A percentile compares a stretch with the other conserved stretches of the same genome.
Evolutionary conservation across 2,329 filamentous ascomycete species (phyloP).

Genomic region (Colletotrichum simmondsii): DNA sequence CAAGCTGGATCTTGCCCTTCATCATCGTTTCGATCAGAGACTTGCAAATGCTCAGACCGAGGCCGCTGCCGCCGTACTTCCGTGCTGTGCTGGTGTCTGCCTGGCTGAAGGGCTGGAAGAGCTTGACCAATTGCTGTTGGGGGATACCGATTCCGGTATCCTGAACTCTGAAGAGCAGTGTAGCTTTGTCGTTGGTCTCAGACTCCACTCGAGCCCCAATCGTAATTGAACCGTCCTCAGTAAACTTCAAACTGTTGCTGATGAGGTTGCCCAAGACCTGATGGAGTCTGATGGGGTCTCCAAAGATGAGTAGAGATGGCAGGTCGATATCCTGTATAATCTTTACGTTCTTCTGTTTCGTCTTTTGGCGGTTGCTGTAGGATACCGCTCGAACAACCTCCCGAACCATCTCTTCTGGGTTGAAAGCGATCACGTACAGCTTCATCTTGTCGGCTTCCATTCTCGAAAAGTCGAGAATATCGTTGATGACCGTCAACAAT

Average conservation of each 20-base stretch:
- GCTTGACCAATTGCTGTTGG: slow-evolving; percentile 81
- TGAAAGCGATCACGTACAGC: slow-evolving; percentile 77
- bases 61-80: slow-evolving; percentile 91
- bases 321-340: slow-evolving; percentile 78
- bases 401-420: slow-evolving; percentile 73
- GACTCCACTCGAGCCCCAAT: slow-evolving; percentile 80
- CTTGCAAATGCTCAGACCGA: slow-evolving; percentile 94
- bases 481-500: slow-evolving; percentile 91
- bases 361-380: slow-evolving; percentile 73
- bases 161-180: slow-evolving; percentile 84
- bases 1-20: slow-evolving; percentile 84
- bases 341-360: slow-evolving; percentile 70
- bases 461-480: slow-evolving; percentile 95
- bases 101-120: slow-evolving; percentile 94
- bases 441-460: slow-evolving; percentile 91
- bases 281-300: slow-evolving; percentile 74
- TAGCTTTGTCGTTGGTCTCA: slow-evolving; percentile 77
- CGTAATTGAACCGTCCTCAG: slow-evolving; percentile 85
- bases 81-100: slow-evolving; percentile 90
- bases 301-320: slow-evolving; percentile 78
- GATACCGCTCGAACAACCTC: slow-evolving; percentile 75
- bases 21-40: slow-evolving; percentile 93
- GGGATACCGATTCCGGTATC: slow-evolving; percentile 95
- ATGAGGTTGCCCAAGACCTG: slow-evolving; percentile 85
- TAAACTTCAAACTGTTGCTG: slow-evolving; percentile 95